Conservation (phyloP, 2,329 filamentous ascomycete species). For the Exophiala sp. region DNA sequence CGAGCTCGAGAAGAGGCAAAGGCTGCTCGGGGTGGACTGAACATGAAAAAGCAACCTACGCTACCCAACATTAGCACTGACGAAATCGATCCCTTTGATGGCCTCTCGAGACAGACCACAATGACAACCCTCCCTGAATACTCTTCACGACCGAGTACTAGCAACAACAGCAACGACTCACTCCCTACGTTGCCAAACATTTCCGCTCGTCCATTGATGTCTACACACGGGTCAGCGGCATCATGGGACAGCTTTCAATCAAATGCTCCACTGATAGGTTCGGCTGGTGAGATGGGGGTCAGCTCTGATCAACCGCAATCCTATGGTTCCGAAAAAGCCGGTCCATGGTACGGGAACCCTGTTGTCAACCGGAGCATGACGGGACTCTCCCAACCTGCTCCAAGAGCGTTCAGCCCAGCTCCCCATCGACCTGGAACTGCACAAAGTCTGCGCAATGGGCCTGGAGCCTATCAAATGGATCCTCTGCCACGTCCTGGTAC, state of each 20-base stretch:
- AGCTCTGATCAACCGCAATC: conserved; percentile 24
- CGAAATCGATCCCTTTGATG: conserved; percentile 58
- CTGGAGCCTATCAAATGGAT: conserved; percentile 31
- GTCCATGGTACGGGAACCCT: conserved; percentile 23
- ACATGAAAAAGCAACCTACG: conserved; percentile 48
- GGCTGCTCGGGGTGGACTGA: conserved; percentile 28
- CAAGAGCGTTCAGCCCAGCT: conserved; percentile 30
- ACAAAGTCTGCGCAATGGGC: conserved; percentile 27
- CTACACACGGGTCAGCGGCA: conserved; percentile 48
- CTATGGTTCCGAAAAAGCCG: conserved; percentile 29
- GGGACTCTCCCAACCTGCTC: conserved; percentile 29
- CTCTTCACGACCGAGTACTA: conserved; percentile 56
- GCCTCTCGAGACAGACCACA: conserved; percentile 58
- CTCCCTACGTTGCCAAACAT: conserved; percentile 40
- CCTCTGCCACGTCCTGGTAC: conserved; percentile 28
- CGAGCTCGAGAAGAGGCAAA: conserved; percentile 53
- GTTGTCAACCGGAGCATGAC: conserved; percentile 23
- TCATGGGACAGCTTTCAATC: conserved; percentile 59
- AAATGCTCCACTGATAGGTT: conserved; percentile 59
- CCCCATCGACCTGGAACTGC: conserved; percentile 27
- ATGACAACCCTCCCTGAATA: conserved; percentile 62
- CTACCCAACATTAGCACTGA: conserved; percentile 56
- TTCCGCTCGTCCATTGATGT: conserved; percentile 43
- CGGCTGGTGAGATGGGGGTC: conserved; percentile 61
- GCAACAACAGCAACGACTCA: conserved; percentile 37